Evolutionary conservation across 1,284 basidiomycete species (phyloP).

Genomic region (Cutaneotrichosporon cavernicola): DNA sequence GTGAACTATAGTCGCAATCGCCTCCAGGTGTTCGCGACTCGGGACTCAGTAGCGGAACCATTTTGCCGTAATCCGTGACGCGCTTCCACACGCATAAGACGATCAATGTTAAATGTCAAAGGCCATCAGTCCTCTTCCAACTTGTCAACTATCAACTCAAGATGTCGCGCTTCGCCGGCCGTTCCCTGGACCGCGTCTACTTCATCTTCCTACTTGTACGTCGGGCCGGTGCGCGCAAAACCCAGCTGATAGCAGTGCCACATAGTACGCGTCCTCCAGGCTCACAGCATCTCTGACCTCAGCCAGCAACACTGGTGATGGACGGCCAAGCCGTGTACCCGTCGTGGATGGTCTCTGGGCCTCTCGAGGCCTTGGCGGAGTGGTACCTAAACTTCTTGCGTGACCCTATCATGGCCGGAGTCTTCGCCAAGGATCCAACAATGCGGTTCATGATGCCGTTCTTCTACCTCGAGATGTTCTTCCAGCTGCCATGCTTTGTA

Average conservation of each 20-base stretch:
- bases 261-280: conserved; percentile 6
- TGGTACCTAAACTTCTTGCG: conserved; percentile 42
- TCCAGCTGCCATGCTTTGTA: conserved; percentile 74
- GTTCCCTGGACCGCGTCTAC: conserved; percentile 40
- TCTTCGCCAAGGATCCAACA: conserved; percentile 23
- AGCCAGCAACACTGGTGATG: conserved; percentile 30
- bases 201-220: conserved; percentile 44
- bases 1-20: not conserved
- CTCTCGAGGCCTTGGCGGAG: conserved; percentile 31
- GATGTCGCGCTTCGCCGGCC: conserved; percentile 35
- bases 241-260: conserved; percentile 16
- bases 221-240: not conserved
- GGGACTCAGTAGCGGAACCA: not conserved
- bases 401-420: conserved; percentile 46
- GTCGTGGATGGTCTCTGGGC: conserved; percentile 23
- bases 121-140: not conserved
- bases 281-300: not conserved
- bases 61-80: not conserved
- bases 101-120: no score
- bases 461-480: conserved; percentile 55
- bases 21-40: no score
- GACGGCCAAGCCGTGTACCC: conserved; percentile 50
- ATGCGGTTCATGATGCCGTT: conserved; percentile 48
- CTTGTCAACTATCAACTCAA: not conserved
- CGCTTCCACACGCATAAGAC: no score